Evolutionary conservation across 495 filamentous ascomycete genomes (phyloP).

Genomic region (Margaritispora aquatica): DNA sequence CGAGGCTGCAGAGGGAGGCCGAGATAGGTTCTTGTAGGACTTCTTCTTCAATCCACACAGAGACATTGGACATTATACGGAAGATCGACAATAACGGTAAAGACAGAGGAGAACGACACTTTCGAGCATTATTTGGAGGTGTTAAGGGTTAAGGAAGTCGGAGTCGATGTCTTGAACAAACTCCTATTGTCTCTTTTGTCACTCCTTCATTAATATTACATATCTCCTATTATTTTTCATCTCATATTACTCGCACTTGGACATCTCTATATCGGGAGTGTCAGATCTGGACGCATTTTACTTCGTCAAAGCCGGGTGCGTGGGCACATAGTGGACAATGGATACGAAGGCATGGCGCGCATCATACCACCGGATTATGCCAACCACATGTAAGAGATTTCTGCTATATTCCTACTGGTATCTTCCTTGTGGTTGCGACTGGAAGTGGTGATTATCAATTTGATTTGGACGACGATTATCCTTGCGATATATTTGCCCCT

Average conservation of each 20-base stretch:
- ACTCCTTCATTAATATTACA: not conserved
- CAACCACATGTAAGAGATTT: not conserved
- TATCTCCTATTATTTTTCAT: not conserved
- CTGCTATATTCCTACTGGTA: not conserved
- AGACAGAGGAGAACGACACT: not conserved
- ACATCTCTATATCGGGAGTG: not conserved
- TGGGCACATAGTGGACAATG: not conserved
- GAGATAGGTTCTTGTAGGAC: not conserved
- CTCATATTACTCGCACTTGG: not conserved
- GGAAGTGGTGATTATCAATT: not conserved
- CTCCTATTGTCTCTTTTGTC: not conserved
- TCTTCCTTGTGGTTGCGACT: constrained; percentile 1
- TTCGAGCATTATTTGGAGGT: not conserved
- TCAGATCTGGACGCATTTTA: not conserved
- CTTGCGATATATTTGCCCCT: not conserved
- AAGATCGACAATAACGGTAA: not conserved
- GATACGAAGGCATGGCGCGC: not conserved
- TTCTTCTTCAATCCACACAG: constrained; percentile 1
- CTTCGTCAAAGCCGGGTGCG: not conserved
- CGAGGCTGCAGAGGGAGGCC: not conserved
- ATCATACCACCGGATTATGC: constrained; percentile 3
- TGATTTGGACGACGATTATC: constrained; percentile 8
- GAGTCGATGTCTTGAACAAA: not conserved
- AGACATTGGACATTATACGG: constrained; percentile 4
- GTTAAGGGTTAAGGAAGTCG: not conserved